Base-by-base conservation (phyloP, 2,329 filamentous ascomycete genomes). In the Curvularia spicifera region DNA sequence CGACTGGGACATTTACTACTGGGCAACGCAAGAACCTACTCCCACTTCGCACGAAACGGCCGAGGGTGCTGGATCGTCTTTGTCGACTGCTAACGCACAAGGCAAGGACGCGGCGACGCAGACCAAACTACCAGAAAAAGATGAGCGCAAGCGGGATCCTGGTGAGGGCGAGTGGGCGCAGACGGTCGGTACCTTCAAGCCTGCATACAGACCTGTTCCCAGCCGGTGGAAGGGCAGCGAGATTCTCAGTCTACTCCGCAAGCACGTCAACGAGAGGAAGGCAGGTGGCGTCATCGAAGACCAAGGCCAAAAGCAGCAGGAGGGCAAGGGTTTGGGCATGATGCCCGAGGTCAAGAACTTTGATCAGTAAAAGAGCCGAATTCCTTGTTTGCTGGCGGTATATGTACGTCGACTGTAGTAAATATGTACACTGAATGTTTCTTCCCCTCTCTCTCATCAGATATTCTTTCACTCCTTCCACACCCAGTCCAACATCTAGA, bases 1-100 rank as follows among this genome's bases (percentile, higher is more conserved):
- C 79, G 95, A 99, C 81, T 99, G 95, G 95, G 95, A 99, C 77
- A 97, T 99, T 61, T 99, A 99, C 84, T 99, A 99, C 84, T 99
- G 95, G 95, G 92, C 91, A 3, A 99, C 95, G 15, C 95, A 99
- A 78, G 88, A 92, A 68, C 83, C 89, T 12, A 80, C 85, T 4
- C 80, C 83, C 1, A 84, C 84, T n/a, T 84, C 86, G 33, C 77
- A 82, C 52, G 82, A 86, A 56, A 82, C 82, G 46, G 82, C 84
- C 5, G 84, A 87, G 65, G 82, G 84, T 28, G 80, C 78, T 26
- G 78, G 78, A n/a, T 71, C 78, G 2, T 77, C 77, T 12, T 63
- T 78, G 59, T 78, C 82, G 10, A 77, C 78, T 4, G 73, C 77
- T 6, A 74, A 76, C 44, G 80, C 79, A 20, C 79, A 82, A 64